Conservation (phyloP, 306 rosid genomes). For the Urtica urens region DNA sequence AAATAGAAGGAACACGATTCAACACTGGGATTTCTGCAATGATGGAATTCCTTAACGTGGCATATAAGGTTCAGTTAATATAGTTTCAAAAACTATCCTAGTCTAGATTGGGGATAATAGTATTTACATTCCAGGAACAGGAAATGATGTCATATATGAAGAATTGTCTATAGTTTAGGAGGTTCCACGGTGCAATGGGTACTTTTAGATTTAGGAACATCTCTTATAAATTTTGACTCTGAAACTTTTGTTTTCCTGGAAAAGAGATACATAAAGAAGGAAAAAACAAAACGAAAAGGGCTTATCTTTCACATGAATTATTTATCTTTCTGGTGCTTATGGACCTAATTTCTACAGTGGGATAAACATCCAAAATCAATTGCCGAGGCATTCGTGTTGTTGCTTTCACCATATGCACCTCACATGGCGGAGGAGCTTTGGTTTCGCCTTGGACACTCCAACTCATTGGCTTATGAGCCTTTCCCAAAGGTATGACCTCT, state of each 20-base stretch:
- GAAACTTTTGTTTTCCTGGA: too few species aligned
- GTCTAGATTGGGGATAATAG: not conserved
- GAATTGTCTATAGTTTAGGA: too few species aligned
- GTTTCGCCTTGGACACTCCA: slow-evolving; percentile 78
- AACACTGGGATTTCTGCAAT: slow-evolving; percentile 97
- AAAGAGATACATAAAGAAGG: too few species aligned
- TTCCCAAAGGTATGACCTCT: slow-evolving; percentile 54
- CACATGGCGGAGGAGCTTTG: slow-evolving; percentile 96
- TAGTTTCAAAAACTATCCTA: not conserved
- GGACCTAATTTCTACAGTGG: slow-evolving; percentile 61
- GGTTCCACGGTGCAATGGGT: too few species aligned
- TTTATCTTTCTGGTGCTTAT: slow-evolving; percentile 4
- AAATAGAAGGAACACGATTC: slow-evolving; percentile 84
- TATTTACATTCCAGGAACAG: too few species aligned
- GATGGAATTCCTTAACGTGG: slow-evolving; percentile 93
- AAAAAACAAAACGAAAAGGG: too few species aligned
- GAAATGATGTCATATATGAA: too few species aligned
- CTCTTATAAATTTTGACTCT: too few species aligned
- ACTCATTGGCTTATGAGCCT: slow-evolving; percentile 60
- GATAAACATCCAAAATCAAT: slow-evolving; percentile 63
- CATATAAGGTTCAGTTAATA: slow-evolving; percentile 50
- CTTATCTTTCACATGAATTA: too few species aligned
- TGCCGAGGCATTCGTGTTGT: slow-evolving; percentile 66
- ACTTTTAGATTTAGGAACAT: too few species aligned
- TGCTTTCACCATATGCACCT: slow-evolving; percentile 91